Conservation (phyloP, 1,284 basidiomycete genomes). For the Schizopora paradoxa region DNA sequence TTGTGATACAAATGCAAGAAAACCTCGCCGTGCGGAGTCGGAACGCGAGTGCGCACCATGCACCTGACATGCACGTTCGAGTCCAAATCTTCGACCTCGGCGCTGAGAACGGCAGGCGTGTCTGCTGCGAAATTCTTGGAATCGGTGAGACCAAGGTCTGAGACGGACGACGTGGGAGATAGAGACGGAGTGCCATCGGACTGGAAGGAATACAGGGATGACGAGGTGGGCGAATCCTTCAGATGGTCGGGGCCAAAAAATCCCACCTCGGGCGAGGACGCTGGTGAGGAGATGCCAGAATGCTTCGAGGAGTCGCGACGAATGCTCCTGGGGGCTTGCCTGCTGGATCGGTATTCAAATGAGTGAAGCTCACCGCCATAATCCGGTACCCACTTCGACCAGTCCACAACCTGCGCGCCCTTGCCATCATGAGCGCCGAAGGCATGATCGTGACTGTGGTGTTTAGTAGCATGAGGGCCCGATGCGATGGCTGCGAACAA, state of each 20-base stretch:
- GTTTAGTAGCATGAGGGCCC: constrained; percentile 66
- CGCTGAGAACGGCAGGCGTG: constrained; percentile 6
- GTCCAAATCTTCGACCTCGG: constrained; percentile 4
- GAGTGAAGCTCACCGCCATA: constrained; percentile 37
- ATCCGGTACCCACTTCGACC: constrained; percentile 46
- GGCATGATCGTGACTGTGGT: constrained; percentile 72
- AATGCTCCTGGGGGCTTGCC: constrained; percentile 63
- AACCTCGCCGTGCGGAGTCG: constrained; percentile 90
- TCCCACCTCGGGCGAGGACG: constrained; percentile 25
- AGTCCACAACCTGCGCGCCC: constrained; percentile 51
- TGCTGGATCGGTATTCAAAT: constrained; percentile 59
- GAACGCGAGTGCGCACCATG: constrained; percentile 95
- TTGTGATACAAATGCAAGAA: constrained; percentile 97
- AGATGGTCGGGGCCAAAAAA: constrained; percentile 33
- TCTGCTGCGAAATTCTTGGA: too few species aligned
- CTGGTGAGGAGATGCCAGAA: constrained; percentile 23
- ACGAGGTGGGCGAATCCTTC: not conserved
- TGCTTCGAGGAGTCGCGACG: constrained; percentile 34
- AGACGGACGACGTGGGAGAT: constrained; percentile 1
- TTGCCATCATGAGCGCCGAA: constrained; percentile 53
- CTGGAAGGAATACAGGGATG: constrained; percentile 16
- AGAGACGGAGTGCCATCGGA: too few species aligned
- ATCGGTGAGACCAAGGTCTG: constrained; percentile 3
- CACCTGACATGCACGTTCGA: constrained; percentile 67
- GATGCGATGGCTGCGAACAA: constrained; percentile 67